Base-by-base conservation (phyloP, 768 basidiomycete genomes). In the Epithele typhae region DNA sequence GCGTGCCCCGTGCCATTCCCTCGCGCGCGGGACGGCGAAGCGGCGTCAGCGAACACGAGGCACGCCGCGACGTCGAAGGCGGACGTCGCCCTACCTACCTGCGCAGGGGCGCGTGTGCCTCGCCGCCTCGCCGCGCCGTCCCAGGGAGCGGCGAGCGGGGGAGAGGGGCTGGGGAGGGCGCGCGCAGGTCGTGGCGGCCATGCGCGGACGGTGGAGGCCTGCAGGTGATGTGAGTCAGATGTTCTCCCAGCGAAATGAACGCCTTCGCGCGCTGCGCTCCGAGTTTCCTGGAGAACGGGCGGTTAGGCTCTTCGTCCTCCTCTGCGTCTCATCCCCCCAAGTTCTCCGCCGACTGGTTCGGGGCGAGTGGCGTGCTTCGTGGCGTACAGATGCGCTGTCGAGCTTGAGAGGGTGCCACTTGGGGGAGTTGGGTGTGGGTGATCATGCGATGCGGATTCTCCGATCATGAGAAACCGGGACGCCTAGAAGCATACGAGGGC, bases 391-490 rank as follows among this genome's bases (percentile, higher is more conserved):
- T 30, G 27, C 27, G 27, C 27, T 14, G 27, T 30, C 27, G 40
- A 15, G 25, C 15, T 37, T 32, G 24, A 33, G 43, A 33, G 48
- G 24, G n/a, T 27, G 33, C 27, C 38, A 45, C 42, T 35, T 24
- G 22, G 48, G 36, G 1, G 25, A 39, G 35, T 7, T 30, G 46
- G 45, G 40, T 36, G 40, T 25, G 18, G 27, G 38, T 46, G 50
- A 42, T 52, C 50, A 52, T 52, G 50, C 50, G 50, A 46, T 52
- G 6, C 30, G 23, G 46, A 52, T 52, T 47, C 50, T 52, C 50
- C 50, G 50, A 52, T 52, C 50, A 52, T 52, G 50, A 52, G 50
- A 52, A 52, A 46, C 25, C 41, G 41, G 50, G 42, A 46, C 45
- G 46, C 42, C 50, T 19, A 46, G 50, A 52, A 52, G 50, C 36